A percentile compares a stretch with the other conserved stretches of the same genome.
Conservation (phyloP, 371 early-diverging fungal species). For the Capillidium heterosporum region DNA sequence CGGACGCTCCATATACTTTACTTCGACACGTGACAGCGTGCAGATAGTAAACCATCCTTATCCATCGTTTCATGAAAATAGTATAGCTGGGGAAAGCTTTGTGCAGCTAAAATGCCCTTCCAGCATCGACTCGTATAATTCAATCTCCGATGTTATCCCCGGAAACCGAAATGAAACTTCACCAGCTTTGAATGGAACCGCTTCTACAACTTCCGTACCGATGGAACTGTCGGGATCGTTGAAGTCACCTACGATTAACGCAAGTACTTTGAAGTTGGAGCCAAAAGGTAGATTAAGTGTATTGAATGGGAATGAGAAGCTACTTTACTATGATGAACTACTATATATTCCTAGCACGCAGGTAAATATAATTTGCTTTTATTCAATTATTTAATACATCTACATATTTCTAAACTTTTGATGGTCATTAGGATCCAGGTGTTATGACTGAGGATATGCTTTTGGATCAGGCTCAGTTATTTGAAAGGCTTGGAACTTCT, state of each 20-base stretch:
- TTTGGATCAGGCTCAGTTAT: conserved; percentile 46
- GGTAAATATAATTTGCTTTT: conserved; percentile 12
- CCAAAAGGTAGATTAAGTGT: not conserved
- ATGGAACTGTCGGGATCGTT: too few relatives aligned
- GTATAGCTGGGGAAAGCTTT: conserved; percentile 3
- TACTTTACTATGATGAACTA: not conserved
- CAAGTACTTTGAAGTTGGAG: not conserved
- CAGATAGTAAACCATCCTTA: not conserved
- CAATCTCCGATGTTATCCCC: not conserved
- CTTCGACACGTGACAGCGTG: not conserved
- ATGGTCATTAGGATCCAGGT: conserved; percentile 47
- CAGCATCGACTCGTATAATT: conserved; percentile 1
- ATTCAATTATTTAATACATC: not conserved
- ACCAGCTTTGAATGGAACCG: not conserved
- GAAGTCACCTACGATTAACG: not conserved
- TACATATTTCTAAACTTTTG: not conserved
- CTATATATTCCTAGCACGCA: conserved; percentile 56
- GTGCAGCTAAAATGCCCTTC: conserved; percentile 1
- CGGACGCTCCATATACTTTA: not conserved
- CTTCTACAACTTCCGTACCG: too few relatives aligned
- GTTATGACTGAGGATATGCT: conserved; percentile 86
- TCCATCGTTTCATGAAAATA: not conserved
- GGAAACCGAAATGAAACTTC: not conserved
- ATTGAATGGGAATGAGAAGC: not conserved
- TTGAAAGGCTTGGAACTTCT: conserved; percentile 60